Evolutionary conservation across 1,139 yeast genomes (phyloP).

Genomic region (Williopsis jadinii): DNA sequence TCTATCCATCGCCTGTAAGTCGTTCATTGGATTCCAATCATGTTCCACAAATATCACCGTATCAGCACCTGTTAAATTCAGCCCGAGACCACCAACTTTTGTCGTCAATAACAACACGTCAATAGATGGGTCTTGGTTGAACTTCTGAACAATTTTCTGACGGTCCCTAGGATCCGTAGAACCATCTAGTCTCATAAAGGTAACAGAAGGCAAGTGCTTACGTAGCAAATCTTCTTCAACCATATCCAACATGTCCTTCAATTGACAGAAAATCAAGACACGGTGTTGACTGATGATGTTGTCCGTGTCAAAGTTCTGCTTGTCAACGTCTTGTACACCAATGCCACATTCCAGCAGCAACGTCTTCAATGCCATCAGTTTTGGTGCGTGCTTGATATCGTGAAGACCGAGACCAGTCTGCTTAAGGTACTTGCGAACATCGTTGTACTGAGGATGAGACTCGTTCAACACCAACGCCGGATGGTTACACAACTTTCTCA

Average conservation of each 20-base stretch:
- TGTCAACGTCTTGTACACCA: constrained; percentile 53
- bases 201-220: constrained; percentile 82
- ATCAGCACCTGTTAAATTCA: constrained; percentile 96
- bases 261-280: constrained; percentile 91
- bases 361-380: constrained; percentile 74
- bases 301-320: constrained; percentile 30
- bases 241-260: constrained; percentile 96
- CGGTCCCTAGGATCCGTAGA: constrained; percentile 89
- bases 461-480: constrained; percentile 88
- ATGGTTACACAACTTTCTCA: constrained; percentile 95
- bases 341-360: constrained; percentile 91
- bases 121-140: constrained; percentile 94
- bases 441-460: constrained; percentile 75
- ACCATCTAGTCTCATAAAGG: constrained; percentile 94
- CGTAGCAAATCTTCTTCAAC: constrained; percentile 85
- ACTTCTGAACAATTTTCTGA: constrained; percentile 84
- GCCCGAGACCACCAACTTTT: constrained; percentile 96
- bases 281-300: constrained; percentile 87
- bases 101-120: constrained; percentile 90
- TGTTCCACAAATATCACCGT: constrained; percentile 98
- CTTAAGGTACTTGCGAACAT: constrained; percentile 53
- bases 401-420: constrained; percentile 53
- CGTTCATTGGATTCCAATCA: constrained; percentile 99
- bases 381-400: constrained; percentile 85
- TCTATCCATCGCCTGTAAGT: constrained; percentile 98